Conservation (phyloP, 192 early-diverging fungal genomes). For the Lunasporangiospora selenospora region DNA sequence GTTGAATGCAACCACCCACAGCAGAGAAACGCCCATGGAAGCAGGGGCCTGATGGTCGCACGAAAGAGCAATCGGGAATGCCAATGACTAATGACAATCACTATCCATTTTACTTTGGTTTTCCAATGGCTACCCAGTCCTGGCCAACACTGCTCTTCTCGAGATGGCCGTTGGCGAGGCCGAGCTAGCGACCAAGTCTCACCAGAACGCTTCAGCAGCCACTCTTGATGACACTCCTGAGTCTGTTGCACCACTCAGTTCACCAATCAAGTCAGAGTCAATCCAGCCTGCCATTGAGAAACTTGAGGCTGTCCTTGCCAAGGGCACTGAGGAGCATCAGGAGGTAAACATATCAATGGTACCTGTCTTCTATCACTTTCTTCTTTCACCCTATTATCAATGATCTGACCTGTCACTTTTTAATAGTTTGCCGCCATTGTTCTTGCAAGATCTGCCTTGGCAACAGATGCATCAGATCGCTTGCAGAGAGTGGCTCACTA, state of each 20-base stretch:
- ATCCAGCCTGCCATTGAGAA: constrained; percentile 18
- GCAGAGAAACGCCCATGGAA: no score
- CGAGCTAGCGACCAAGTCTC: constrained; percentile 1
- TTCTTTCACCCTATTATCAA: neutral
- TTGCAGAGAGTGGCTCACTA: constrained; percentile 41
- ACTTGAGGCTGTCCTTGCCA: constrained; percentile 10
- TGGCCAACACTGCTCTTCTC: constrained; percentile 17
- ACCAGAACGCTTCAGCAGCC: constrained; percentile 6
- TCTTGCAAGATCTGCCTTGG: constrained; percentile 34
- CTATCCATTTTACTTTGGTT: neutral
- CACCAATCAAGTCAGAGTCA: constrained; percentile 4
- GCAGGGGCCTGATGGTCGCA: no score
- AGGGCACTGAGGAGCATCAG: constrained; percentile 18
- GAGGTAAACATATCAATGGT: neutral
- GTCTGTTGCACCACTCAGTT: constrained; percentile 7
- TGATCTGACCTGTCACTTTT: no score
- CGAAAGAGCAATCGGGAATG: no score
- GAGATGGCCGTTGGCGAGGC: constrained; percentile 20
- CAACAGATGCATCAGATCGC: constrained; percentile 38
- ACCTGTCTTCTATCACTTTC: neutral
- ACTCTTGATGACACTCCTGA: constrained; percentile 17
- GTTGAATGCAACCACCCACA: no score
- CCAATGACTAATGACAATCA: constrained; percentile 9
- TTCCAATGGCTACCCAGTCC: neutral
- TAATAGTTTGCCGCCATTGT: constrained; percentile 40